Evolutionary conservation across 1,284 basidiomycete genomes (phyloP).

Genomic region (Abortiporus biennis): DNA sequence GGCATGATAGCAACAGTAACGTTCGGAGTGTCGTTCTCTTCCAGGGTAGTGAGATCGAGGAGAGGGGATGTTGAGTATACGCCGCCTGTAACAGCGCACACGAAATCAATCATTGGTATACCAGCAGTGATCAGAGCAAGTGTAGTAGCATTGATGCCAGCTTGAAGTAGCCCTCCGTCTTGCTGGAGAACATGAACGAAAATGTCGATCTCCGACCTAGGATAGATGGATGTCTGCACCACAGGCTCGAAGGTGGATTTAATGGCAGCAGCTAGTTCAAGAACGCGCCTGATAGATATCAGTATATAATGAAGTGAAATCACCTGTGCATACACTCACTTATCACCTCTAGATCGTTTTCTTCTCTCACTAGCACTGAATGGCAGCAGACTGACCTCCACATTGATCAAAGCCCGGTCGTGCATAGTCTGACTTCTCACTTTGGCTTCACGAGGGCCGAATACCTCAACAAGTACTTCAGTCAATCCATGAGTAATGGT

Average conservation of each 20-base stretch:
- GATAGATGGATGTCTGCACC: conserved; percentile 86
- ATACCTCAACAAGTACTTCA: conserved; percentile 80
- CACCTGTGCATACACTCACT: conserved; percentile 51
- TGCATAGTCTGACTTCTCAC: conserved; percentile 70
- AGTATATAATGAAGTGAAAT: conserved; percentile 1
- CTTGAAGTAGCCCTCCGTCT: conserved; percentile 90
- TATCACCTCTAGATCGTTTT: conserved; percentile 78
- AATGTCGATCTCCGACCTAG: conserved; percentile 91
- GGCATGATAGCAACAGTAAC: conserved; percentile 89
- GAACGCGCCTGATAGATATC: conserved; percentile 59
- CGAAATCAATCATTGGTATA: conserved; percentile 87
- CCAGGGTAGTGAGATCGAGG: conserved; percentile 81
- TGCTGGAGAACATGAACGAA: conserved; percentile 90
- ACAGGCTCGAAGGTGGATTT: conserved; percentile 96
- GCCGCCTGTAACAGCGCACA: conserved; percentile 81
- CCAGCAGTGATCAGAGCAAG: conserved; percentile 89
- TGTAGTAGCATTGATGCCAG: conserved; percentile 93
- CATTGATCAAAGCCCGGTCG: conserved; percentile 80
- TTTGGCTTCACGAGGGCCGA: conserved; percentile 87
- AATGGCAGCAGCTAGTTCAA: conserved; percentile 84
- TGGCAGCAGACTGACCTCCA: conserved; percentile 79
- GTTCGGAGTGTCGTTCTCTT: conserved; percentile 88
- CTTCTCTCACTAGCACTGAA: conserved; percentile 83
- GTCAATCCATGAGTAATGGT: conserved; percentile 87
- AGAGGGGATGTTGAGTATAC: conserved; percentile 74